Evolutionary conservation across 75 land plant species (phyloP).

Genomic region (Azolla pinnata): DNA sequence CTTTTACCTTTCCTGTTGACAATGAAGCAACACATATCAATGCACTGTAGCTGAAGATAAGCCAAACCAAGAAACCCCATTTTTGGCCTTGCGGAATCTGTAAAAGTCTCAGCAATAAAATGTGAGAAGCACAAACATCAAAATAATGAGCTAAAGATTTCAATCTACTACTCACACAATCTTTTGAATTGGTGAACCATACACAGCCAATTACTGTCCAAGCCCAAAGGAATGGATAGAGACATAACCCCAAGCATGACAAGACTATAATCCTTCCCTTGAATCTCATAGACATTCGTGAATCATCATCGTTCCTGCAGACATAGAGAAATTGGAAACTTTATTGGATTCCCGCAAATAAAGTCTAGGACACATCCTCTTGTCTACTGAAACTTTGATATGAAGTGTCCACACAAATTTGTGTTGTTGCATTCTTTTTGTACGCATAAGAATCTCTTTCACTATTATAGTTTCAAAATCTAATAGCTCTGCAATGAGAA

Average conservation of each 20-base stretch:
- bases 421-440: no score
- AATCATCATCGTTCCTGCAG: constrained; percentile 68
- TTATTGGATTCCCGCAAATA: no score
- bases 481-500: no score
- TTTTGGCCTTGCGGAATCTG: constrained; percentile 95
- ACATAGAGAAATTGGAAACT: no score
- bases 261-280: constrained; percentile 72
- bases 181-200: constrained; percentile 70
- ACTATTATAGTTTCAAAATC: no score
- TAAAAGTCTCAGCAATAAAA: no score
- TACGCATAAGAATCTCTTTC: no score
- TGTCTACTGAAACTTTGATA: no score
- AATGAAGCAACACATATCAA: constrained; percentile 71
- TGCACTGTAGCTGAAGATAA: constrained; percentile 91
- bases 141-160: no score
- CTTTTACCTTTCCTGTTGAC: constrained; percentile 60
- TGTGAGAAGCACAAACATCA: no score
- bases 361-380: no score
- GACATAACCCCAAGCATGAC: constrained; percentile 49
- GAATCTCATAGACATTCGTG: constrained; percentile 62
- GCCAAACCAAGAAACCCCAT: constrained; percentile 93
- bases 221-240: constrained; percentile 87
- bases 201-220: constrained; percentile 90
- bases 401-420: no score
- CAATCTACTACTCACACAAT: constrained; percentile 90